Evolutionary conservation across 73 alveolate species (phyloP), one percentile per base, ranked within the genome.

Genomic region (Paramecium biaurelia): DNA sequence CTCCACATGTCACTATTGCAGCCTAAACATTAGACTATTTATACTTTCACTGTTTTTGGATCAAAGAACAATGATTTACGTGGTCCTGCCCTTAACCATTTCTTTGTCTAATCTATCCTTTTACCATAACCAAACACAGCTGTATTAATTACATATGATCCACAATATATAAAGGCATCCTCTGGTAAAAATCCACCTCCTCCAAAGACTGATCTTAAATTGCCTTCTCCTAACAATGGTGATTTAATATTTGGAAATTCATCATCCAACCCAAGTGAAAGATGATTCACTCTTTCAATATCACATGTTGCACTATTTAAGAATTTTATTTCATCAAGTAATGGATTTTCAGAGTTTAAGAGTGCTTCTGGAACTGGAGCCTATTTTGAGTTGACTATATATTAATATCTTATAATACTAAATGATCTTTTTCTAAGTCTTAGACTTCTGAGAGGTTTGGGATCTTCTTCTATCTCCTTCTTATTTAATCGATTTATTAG

Each of bases 1-100:
- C 99, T 6, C 99, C 99, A 92, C 99, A 97, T 6, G 99, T 97
- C 76, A 99, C 99, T 85, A 99, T 98, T 9, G 99, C 99, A 2
- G 99, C 99, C 92, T 89, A 43, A 0, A 5, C 20, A 7, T 18
- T 45, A n/a, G 7, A 79, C 2, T 15, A 34, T 14, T 43, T 35
- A 28, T 79, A 79, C 90, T 79, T 95, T 97, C 38, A 97, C 99
- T 84, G 96, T 90, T 76, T 84, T 89, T 26, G 99, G 98, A 63
- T 98, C 95, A 58, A 96, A 95, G 92, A 94, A 97, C 28, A 96
- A 93, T 47, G 95, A 96, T 87, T 96, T 95, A 79, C 99, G 93
- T 10, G 99, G 99, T 9, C 99, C 99, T 58, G 98, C 99, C 21
- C 97, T 92, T 34, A 96, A 92, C 92, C 95, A 96, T 58, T 95